Conservation (phyloP, 78 protist genomes). For the slime mould (Dictyostelium discoideum) region DNA sequence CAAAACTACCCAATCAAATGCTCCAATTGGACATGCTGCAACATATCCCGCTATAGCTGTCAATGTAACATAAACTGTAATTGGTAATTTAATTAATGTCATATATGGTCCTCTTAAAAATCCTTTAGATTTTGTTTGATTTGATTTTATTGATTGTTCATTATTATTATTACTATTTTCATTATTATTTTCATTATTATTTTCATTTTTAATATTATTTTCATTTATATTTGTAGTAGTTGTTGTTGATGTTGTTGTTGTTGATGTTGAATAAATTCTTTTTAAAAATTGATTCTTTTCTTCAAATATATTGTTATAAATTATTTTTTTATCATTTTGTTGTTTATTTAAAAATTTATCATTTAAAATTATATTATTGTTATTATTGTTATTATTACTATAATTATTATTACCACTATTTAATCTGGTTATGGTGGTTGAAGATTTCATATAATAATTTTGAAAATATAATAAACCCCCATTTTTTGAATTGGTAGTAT, state of each 20-base stretch:
- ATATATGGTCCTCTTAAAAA: constrained; percentile 7
- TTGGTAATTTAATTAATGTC: constrained; percentile 58
- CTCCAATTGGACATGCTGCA: constrained; percentile 41
- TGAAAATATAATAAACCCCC: neutral
- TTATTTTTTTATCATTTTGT: neutral
- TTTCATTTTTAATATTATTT: neutral
- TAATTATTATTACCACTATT: neutral
- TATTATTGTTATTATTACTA: neutral
- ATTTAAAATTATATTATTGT: neutral
- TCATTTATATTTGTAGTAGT: neutral
- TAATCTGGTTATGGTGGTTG: neutral
- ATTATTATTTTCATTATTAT: neutral
- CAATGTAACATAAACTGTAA: constrained; percentile 63
- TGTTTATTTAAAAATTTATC: neutral
- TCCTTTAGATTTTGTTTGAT: neutral
- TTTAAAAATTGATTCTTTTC: constrained; percentile 4
- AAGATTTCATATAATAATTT: neutral
- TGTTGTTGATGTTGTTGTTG: neutral
- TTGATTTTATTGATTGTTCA: neutral
- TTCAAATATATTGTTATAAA: neutral
- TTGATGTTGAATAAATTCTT: neutral
- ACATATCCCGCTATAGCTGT: constrained; percentile 63
- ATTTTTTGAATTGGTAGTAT: neutral
- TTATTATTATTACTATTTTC: neutral
- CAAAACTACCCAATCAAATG: neutral